phyloP scores from a whole-genome alignment of 495 filamentous ascomycete species.

The Lindgomyces ingoldianus region DNA sequence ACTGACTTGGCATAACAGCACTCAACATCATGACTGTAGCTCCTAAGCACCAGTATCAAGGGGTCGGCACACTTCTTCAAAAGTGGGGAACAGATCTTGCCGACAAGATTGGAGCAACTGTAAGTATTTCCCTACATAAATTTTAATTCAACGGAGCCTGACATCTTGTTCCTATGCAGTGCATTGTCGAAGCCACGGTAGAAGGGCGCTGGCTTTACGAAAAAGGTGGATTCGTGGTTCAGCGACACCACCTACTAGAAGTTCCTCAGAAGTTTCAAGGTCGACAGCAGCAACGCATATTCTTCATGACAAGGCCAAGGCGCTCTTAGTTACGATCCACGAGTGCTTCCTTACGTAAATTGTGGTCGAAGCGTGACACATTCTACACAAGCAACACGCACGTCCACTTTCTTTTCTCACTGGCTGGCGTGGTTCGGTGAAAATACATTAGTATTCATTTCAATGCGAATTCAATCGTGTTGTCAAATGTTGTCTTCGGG shows the following conservation, averaged over 20 bases:
- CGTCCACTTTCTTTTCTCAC: no score
- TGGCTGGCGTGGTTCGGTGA: no score
- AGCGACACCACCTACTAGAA: not conserved
- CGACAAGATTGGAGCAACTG: not conserved
- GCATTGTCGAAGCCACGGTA: not conserved
- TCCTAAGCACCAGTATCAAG: conserved; percentile 6
- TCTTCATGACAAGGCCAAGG: conserved; percentile 16
- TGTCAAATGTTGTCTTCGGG: no score
- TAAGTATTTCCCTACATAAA: not conserved
- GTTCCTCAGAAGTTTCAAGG: not conserved
- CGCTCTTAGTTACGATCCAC: not conserved
- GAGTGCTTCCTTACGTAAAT: no score
- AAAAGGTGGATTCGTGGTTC: not conserved
- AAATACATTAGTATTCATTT: no score
- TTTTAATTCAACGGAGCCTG: not conserved
- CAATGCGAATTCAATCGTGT: no score
- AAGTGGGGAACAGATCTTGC: not conserved
- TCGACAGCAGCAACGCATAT: not conserved
- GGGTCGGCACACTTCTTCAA: not conserved
- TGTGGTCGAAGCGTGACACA: not conserved
- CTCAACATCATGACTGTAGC: conserved; percentile 6
- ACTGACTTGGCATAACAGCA: not conserved
- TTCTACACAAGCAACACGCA: no score
- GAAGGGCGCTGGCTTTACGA: conserved; percentile 3
- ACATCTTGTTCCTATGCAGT: not conserved